Base-by-base conservation (phyloP, 2,329 filamentous ascomycete species). In the Fusarium temperatum region DNA sequence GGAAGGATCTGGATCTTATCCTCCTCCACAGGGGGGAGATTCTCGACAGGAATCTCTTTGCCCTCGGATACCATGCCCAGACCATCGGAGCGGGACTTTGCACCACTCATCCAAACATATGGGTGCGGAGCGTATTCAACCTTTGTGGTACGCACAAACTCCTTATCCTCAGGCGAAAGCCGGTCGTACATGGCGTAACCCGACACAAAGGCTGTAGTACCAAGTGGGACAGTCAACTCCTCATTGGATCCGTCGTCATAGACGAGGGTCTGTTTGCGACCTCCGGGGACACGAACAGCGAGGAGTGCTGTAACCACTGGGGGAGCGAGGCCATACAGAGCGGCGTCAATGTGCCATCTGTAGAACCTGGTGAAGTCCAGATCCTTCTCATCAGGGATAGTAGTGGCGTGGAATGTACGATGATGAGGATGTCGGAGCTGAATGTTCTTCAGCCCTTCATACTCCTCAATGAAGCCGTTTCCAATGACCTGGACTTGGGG, bases 261-360 rank as follows among this genome's bases (percentile, higher is more conserved):
- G 24, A 92, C 87, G 30, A 93, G 85, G 3, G 86, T 92, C 80
- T 94, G 92, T 20, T 85, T 85, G 38, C 91, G 86, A 12, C 91
- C 91, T 26, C 87, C 85, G 0, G 93, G 93, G 0, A 95, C 92
- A 44, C 87, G 86, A n/a, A 94, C 92, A 0, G 93, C 93, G 64
- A 95, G 86, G 30, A 95, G 86, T 3, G 90, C 91, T 0, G 93
- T 95, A 8, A 91, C 93, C 32, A 91, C 87, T 5, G 93, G 92
- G 7, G 93, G 92, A n/a, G 93, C 89, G 12, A 94, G 87, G 24
- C 89, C 91, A 79, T 95, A 95, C 11, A 95, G 84, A 3, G 93
- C 93, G 8, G 93, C 93, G 77, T 95, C 93, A 61, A 95, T 94
- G 80, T 95, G 93, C 93, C 93, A 95, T 67, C 93, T 86, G 82